Conservation (phyloP, 2,329 filamentous ascomycete species). For the Trichoderma brevicompactum region DNA sequence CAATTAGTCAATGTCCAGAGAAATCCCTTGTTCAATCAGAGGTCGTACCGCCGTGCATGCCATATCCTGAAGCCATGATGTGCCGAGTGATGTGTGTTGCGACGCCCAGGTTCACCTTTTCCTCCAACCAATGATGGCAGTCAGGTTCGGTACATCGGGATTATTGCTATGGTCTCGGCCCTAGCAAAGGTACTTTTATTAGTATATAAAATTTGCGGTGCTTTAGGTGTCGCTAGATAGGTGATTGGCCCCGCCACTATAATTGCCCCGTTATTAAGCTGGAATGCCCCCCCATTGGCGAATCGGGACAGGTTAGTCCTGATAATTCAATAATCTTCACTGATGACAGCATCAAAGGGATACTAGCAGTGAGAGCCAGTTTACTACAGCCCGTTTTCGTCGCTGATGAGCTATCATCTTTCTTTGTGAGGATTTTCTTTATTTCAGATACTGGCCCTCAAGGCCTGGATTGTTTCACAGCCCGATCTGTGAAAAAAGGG, state of each 20-base stretch:
- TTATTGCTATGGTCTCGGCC: neutral
- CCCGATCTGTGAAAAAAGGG: slow-evolving; percentile 1
- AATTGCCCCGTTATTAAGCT: neutral
- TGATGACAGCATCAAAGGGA: slow-evolving; percentile 26
- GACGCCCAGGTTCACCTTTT: slow-evolving; percentile 31
- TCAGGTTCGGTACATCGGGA: slow-evolving; percentile 26
- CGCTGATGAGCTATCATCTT: neutral
- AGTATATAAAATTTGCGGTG: accelerated
- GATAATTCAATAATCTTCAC: slow-evolving; percentile 21
- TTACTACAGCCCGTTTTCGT: neutral
- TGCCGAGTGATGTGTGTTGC: slow-evolving; percentile 35
- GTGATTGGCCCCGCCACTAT: neutral
- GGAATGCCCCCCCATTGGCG: slow-evolving; percentile 18
- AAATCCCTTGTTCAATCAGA: neutral
- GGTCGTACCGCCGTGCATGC: slow-evolving; percentile 75
- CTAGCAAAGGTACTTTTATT: neutral
- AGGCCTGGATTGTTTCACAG: slow-evolving; percentile 9
- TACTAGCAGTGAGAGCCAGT: neutral
- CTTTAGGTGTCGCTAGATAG: neutral
- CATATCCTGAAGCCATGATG: slow-evolving; percentile 80
- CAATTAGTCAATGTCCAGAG: slow-evolving; percentile 33
- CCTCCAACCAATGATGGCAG: slow-evolving; percentile 15
- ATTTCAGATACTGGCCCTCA: neutral
- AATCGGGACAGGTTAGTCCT: slow-evolving; percentile 3
- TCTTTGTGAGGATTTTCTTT: slow-evolving; percentile 20